phyloP scores from a whole-genome alignment of 345 rosid species.

The Iberis pinnata region DNA sequence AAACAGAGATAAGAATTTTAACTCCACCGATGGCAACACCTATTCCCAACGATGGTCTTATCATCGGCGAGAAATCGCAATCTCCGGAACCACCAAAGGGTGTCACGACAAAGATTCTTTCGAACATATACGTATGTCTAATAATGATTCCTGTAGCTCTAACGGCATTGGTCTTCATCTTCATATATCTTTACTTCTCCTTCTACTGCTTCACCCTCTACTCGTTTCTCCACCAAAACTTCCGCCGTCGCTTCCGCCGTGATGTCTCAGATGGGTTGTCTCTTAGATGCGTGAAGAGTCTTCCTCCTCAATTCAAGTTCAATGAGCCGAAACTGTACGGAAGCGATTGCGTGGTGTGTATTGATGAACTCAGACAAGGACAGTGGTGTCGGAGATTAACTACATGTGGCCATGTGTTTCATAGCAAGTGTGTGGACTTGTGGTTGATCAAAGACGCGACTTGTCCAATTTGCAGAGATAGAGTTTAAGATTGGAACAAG shows the following conservation, averaged over 20 bases:
- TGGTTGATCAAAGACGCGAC: conserved; percentile 68
- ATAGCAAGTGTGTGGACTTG: conserved; percentile 64
- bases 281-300: conserved; percentile 41
- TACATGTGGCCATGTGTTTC: conserved; percentile 79
- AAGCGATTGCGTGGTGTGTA: conserved; percentile 61
- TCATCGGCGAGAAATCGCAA: conserved; percentile 23
- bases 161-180: conserved; percentile 53
- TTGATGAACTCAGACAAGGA: conserved; percentile 61
- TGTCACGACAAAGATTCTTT: conserved; percentile 39
- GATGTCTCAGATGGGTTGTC: conserved; percentile 39
- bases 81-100: conserved; percentile 38
- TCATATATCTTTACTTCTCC: conserved; percentile 49
- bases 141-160: conserved; percentile 53
- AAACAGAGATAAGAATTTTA: conserved; percentile 2
- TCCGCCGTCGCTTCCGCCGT: conserved; percentile 32
- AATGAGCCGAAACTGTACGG: conserved; percentile 20
- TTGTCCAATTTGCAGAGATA: conserved; percentile 68
- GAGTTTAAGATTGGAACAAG: conserved; percentile 31
- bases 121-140: conserved; percentile 47
- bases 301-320: conserved; percentile 61
- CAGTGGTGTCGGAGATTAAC: conserved; percentile 73
- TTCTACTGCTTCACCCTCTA: conserved; percentile 51
- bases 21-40: conserved; percentile 24
- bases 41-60: background rate
- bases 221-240: conserved; percentile 40